Conservation (phyloP, 1,284 basidiomycete genomes). For the Tilletia setariae region DNA sequence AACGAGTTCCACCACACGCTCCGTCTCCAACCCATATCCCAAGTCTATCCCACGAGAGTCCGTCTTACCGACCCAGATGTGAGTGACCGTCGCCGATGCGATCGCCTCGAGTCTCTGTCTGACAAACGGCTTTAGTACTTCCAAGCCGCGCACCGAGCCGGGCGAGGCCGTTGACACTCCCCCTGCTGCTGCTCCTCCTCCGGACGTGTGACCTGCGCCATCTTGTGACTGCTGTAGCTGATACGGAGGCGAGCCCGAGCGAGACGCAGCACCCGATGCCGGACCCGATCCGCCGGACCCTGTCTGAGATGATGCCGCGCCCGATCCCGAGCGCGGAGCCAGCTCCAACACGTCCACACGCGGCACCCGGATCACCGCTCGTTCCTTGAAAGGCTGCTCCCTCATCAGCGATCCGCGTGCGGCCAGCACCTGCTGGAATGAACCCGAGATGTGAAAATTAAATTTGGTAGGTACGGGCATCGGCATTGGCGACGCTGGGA, state of each 20-base stretch:
- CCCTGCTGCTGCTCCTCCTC: neutral
- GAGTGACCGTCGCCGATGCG: conserved; percentile 77
- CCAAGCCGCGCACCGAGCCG: conserved; percentile 15
- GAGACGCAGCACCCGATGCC: neutral
- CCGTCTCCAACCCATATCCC: conserved; percentile 76
- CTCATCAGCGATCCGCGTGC: conserved; percentile 83
- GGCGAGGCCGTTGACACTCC: neutral
- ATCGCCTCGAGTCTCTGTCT: conserved; percentile 85
- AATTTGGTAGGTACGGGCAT: conserved; percentile 25
- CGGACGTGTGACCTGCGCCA: neutral
- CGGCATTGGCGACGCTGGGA: neutral
- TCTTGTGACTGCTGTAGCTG: neutral
- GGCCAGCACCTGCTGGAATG: conserved; percentile 87
- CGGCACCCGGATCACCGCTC: conserved; percentile 79
- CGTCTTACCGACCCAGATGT: conserved; percentile 70
- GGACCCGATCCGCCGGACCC: neutral
- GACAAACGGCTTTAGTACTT: conserved; percentile 81
- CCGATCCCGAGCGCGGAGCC: neutral
- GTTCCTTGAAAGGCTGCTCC: conserved; percentile 80
- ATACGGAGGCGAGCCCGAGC: neutral
- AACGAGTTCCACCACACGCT: conserved; percentile 85
- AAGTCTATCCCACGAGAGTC: conserved; percentile 42
- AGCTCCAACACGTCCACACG: conserved; percentile 76
- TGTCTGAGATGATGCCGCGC: neutral
- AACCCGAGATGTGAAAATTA: conserved; percentile 85